Evolutionary conservation across 2,329 filamentous ascomycete species (phyloP).

Genomic region (Bipolaris cookei): DNA sequence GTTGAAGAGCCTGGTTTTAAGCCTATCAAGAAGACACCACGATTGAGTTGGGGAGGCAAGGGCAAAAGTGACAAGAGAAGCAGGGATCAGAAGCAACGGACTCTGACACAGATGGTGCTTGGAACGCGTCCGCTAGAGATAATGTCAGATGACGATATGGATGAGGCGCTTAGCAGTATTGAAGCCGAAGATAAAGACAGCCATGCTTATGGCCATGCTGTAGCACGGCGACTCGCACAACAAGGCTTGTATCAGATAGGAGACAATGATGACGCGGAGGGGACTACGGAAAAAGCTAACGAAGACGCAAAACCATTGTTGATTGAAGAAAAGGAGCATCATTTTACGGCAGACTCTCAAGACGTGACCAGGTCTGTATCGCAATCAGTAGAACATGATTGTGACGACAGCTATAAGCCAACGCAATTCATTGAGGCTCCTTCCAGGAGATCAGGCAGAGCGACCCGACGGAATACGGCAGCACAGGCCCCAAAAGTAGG

Average conservation of each 20-base stretch:
- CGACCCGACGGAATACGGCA: slow-evolving; percentile 7
- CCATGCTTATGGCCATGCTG: slow-evolving; percentile 18
- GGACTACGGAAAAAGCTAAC: neutral
- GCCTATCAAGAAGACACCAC: slow-evolving; percentile 25
- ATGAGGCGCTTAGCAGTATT: slow-evolving; percentile 24
- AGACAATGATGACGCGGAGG: neutral
- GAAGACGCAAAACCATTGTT: neutral
- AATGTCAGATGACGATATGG: slow-evolving; percentile 29
- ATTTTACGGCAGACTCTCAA: neutral
- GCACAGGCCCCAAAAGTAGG: neutral
- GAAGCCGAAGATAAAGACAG: slow-evolving; percentile 24
- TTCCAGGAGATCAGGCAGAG: slow-evolving; percentile 17
- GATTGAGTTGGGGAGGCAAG: slow-evolving; percentile 31
- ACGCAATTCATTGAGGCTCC: slow-evolving; percentile 39
- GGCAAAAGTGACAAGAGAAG: slow-evolving; percentile 13
- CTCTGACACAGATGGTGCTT: slow-evolving; percentile 47
- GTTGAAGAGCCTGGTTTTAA: slow-evolving; percentile 34
- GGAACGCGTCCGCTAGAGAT: slow-evolving; percentile 27
- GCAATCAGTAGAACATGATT: slow-evolving; percentile 18
- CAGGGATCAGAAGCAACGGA: slow-evolving; percentile 36
- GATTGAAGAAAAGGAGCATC: neutral
- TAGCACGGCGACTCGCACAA: slow-evolving; percentile 27
- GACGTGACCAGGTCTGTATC: neutral
- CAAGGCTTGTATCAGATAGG: slow-evolving; percentile 22
- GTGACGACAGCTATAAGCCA: slow-evolving; percentile 36